phyloP scores from a whole-genome alignment of 2,329 filamentous ascomycete genomes.

The Elsinoe fawcettii region DNA sequence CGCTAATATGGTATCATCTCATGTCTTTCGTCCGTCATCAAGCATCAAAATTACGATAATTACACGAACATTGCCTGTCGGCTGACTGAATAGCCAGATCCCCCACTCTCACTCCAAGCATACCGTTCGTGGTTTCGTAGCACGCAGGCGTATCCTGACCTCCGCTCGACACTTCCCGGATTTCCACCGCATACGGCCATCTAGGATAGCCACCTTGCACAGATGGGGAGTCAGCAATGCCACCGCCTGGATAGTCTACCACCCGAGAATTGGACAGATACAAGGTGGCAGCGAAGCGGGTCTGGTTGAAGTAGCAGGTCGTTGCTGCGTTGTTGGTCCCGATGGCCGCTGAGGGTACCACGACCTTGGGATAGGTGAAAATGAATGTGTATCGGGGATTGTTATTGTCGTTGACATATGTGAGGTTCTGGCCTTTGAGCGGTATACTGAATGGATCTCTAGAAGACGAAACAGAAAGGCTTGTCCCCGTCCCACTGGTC shows the following conservation, averaged over 20 bases:
- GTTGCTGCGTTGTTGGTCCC: constrained; percentile 40
- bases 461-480: constrained; percentile 41
- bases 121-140: constrained; percentile 35
- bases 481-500: constrained; percentile 29
- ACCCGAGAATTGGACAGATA: constrained; percentile 36
- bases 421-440: constrained; percentile 48
- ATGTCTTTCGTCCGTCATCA: background rate
- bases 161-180: constrained; percentile 45
- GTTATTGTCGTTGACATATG: constrained; percentile 38
- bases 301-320: constrained; percentile 52
- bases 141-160: constrained; percentile 49
- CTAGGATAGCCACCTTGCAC: constrained; percentile 29
- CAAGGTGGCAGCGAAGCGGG: constrained; percentile 49
- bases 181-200: constrained; percentile 54
- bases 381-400: constrained; percentile 54
- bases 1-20: background rate
- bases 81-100: constrained; percentile 31
- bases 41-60: constrained; percentile 35
- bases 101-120: constrained; percentile 30
- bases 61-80: constrained; percentile 37
- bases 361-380: constrained; percentile 45
- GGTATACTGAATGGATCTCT: constrained; percentile 49
- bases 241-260: constrained; percentile 18
- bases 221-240: background rate
- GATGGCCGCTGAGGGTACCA: constrained; percentile 42